Conservation (phyloP, 2,329 filamentous ascomycete species). For the Pseudogymnoascus sp. region DNA sequence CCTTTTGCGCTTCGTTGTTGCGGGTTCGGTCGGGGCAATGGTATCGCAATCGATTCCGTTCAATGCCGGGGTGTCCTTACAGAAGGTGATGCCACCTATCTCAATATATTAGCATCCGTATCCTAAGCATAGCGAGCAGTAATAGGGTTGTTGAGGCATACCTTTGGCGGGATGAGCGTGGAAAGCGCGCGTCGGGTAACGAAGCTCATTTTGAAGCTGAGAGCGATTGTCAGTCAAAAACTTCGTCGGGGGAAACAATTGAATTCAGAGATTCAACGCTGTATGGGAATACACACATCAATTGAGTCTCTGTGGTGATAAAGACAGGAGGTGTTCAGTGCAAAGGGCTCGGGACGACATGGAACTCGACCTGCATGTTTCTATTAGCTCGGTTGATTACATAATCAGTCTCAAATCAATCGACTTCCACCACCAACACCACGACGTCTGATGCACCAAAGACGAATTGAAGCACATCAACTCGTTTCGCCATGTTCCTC, state of each 20-base stretch:
- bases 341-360: conserved; percentile 13
- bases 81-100: conserved; percentile 29
- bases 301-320: conserved; percentile 23
- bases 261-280: background rate
- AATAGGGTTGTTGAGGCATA: conserved; percentile 35
- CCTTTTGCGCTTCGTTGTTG: conserved; percentile 10
- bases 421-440: conserved; percentile 11
- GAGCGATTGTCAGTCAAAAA: conserved; percentile 27
- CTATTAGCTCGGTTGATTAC: conserved; percentile 15
- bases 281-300: conserved; percentile 20
- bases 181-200: conserved; percentile 85
- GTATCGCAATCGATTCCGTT: conserved; percentile 5
- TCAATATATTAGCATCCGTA: conserved; percentile 12
- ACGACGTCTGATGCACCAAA: conserved; percentile 9
- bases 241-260: background rate
- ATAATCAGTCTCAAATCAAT: conserved; percentile 13
- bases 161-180: conserved; percentile 98
- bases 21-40: conserved; percentile 6
- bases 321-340: conserved; percentile 15
- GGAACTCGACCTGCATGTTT: conserved; percentile 12
- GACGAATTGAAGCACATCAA: conserved; percentile 11
- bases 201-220: conserved; percentile 72
- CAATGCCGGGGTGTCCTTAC: conserved; percentile 21
- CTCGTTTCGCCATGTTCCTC: conserved; percentile 49
- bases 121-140: background rate